phyloP scores from a whole-genome alignment of 331 rosid genomes.

The Rhamnella rubrinervis region DNA sequence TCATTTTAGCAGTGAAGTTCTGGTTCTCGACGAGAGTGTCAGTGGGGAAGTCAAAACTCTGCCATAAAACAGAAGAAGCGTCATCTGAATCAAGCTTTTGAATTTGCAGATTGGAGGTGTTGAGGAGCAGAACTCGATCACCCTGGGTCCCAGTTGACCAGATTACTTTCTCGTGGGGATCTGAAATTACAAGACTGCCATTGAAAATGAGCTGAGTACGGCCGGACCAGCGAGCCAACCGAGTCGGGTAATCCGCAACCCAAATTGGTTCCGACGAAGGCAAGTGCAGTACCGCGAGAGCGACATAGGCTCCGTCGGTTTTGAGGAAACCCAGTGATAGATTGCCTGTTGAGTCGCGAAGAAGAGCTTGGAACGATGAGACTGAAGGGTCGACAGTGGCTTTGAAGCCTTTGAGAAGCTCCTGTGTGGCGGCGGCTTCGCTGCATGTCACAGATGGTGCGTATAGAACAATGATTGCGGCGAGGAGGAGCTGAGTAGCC shows the following conservation, averaged over 20 bases:
- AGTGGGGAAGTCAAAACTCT: constrained; percentile 69
- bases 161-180: constrained; percentile 24
- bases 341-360: constrained; percentile 50
- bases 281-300: constrained; percentile 65
- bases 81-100: neutral
- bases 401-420: constrained; percentile 55
- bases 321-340: constrained; percentile 88
- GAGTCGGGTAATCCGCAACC: constrained; percentile 49
- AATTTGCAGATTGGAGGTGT: constrained; percentile 62
- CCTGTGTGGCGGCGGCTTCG: constrained; percentile 18
- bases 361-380: constrained; percentile 59
- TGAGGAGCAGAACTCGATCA: constrained; percentile 46
- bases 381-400: constrained; percentile 44
- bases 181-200: constrained; percentile 66
- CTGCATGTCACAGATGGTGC: neutral
- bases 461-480: constrained; percentile 14
- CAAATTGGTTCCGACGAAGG: constrained; percentile 63
- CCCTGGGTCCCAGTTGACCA: constrained; percentile 72
- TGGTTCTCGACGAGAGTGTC: constrained; percentile 70
- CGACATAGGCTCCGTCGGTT: constrained; percentile 38
- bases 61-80: constrained; percentile 44
- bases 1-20: constrained; percentile 55
- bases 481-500: constrained; percentile 23
- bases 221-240: constrained; percentile 48
- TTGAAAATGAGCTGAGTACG: constrained; percentile 59